Evolutionary conservation across 2,329 filamentous ascomycete species (phyloP).

Genomic region (Neonectria hederae): DNA sequence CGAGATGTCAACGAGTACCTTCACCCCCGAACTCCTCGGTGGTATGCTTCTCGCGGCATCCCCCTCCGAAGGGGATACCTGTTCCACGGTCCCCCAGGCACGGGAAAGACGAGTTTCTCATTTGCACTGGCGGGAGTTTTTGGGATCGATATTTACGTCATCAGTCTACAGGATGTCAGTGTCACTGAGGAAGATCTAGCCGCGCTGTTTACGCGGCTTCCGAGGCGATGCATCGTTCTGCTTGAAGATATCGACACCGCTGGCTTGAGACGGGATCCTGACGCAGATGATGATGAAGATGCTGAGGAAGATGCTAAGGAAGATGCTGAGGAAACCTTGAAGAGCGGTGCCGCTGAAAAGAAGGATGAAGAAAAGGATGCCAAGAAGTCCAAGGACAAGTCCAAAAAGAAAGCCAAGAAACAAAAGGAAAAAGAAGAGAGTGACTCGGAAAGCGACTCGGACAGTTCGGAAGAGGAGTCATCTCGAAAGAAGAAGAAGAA

Average conservation of each 20-base stretch:
- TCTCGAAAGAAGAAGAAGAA: slow-evolving; percentile 35
- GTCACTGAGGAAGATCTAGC: slow-evolving; percentile 71
- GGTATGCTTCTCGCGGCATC: slow-evolving; percentile 81
- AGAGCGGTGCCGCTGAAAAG: slow-evolving; percentile 6
- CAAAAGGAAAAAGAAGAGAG: slow-evolving; percentile 32
- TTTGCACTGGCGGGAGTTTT: slow-evolving; percentile 74
- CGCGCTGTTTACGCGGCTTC: slow-evolving; percentile 67
- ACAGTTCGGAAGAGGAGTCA: slow-evolving; percentile 39
- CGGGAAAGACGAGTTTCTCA: slow-evolving; percentile 75
- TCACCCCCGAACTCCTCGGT: slow-evolving; percentile 72
- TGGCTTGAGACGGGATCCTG: slow-evolving; percentile 59
- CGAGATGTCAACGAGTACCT: slow-evolving; percentile 82
- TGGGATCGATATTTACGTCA: slow-evolving; percentile 72
- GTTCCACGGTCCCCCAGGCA: slow-evolving; percentile 79
- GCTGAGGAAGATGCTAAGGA: slow-evolving; percentile 20
- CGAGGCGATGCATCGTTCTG: slow-evolving; percentile 70
- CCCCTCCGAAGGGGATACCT: slow-evolving; percentile 81
- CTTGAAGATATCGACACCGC: slow-evolving; percentile 77
- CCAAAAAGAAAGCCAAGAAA: slow-evolving; percentile 43
- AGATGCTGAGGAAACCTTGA: slow-evolving; percentile 14
- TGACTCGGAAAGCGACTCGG: slow-evolving; percentile 32
- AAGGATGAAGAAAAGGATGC: slow-evolving; percentile 19
- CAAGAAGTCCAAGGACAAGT: slow-evolving; percentile 32
- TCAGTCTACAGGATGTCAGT: slow-evolving; percentile 64
- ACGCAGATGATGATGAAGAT: slow-evolving; percentile 43